phyloP scores from a whole-genome alignment of 768 basidiomycete genomes.

The Phaffia tasmanica region DNA sequence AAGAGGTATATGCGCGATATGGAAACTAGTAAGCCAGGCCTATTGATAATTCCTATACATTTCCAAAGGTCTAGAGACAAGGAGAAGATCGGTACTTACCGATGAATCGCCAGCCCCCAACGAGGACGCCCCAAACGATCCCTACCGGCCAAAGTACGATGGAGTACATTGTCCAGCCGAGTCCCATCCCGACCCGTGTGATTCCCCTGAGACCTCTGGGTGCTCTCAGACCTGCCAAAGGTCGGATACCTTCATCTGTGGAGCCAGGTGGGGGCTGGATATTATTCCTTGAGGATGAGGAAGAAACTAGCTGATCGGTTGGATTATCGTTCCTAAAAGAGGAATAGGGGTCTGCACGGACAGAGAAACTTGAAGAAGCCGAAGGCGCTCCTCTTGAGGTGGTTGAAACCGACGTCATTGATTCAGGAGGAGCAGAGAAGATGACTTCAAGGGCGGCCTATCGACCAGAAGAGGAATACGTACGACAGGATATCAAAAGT shows the following conservation, averaged over 20 bases:
- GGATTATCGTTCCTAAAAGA: slow-evolving; percentile 43
- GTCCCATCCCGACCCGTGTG: slow-evolving; percentile 22
- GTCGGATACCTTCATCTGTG: background rate
- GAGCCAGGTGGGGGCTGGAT: background rate
- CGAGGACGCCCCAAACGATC: slow-evolving; percentile 11
- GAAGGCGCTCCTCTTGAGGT: background rate
- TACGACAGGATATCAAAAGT: background rate
- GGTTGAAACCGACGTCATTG: background rate
- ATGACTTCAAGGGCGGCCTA: slow-evolving; percentile 27
- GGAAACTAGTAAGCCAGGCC: background rate
- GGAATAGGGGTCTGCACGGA: slow-evolving; percentile 47
- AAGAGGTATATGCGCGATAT: background rate
- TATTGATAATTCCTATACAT: background rate
- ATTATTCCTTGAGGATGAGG: slow-evolving; percentile 6
- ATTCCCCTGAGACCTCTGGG: slow-evolving; percentile 23
- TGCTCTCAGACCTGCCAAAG: slow-evolving; percentile 17
- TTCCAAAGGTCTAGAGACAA: background rate
- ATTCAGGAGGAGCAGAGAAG: slow-evolving; percentile 9
- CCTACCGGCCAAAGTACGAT: slow-evolving; percentile 23
- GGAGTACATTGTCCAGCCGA: slow-evolving; percentile 23
- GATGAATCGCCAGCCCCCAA: slow-evolving; percentile 17
- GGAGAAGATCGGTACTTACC: slow-evolving; percentile 6
- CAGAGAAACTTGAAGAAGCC: slow-evolving; percentile 1
- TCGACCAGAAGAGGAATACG: background rate
- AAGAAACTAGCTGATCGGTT: slow-evolving; percentile 24